These are phyloP conservation scores for Cordyceps sp. DNA, from an alignment of 2,329 filamentous ascomycete species.

Conservation along the genomic window DNA sequence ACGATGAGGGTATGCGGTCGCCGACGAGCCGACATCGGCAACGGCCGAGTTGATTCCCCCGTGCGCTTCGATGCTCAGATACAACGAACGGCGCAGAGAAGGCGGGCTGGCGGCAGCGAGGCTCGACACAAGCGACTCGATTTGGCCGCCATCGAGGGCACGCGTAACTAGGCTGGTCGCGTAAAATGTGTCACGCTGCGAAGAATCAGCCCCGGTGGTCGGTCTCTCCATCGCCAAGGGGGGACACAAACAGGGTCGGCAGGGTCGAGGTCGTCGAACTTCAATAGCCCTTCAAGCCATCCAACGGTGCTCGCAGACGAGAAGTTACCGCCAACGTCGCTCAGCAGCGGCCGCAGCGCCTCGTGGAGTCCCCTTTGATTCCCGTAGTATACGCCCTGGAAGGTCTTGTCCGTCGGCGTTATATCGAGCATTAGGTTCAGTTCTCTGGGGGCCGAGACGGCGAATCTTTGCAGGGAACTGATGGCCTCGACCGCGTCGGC, in stretches of 20 bases:
- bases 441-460: constrained; percentile 7
- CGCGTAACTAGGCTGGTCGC: constrained; percentile 8
- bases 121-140: constrained; percentile 2
- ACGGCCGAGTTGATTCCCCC: constrained; percentile 20
- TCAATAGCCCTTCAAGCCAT: constrained; percentile 11
- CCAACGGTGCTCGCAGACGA: constrained; percentile 4
- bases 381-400: constrained; percentile 13
- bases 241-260: no score
- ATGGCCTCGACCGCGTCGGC: constrained; percentile 7
- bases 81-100: constrained; percentile 10
- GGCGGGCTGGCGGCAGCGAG: constrained; percentile 2
- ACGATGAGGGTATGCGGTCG: constrained; percentile 21
- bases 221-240: no score
- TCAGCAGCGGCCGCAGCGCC: neutral
- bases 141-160: constrained; percentile 7
- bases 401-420: constrained; percentile 4
- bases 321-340: neutral
- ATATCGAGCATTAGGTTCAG: constrained; percentile 14
- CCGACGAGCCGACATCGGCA: constrained; percentile 8
- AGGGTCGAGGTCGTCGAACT: constrained; percentile 6
- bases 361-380: neutral
- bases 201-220: no score
- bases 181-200: constrained; percentile 11
- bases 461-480: constrained; percentile 10
- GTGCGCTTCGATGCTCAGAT: constrained; percentile 3